These are phyloP conservation scores for Eimeria maxima DNA, from an alignment of 169 alveolate genomes.

Conservation along the genomic window DNA sequence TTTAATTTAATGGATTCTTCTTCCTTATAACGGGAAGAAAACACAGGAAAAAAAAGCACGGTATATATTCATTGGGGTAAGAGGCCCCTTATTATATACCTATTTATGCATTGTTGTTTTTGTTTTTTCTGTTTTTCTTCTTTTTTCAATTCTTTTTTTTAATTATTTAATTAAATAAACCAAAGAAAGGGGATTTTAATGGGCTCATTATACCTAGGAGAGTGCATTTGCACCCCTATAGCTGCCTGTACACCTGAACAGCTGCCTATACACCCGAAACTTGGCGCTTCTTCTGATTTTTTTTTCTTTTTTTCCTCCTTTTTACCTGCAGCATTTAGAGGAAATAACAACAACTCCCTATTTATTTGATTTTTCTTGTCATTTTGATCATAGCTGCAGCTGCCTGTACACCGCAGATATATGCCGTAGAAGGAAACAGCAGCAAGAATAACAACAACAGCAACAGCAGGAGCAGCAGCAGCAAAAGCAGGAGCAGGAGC, in stretches of 20 bases:
- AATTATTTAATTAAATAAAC: too few relatives aligned
- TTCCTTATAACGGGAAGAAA: background rate
- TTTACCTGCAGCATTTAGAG: background rate
- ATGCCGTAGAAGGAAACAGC: background rate
- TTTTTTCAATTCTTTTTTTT: background rate
- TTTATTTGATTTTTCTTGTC: background rate
- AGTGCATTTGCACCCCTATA: background rate
- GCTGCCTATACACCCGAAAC: background rate
- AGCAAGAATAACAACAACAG: background rate
- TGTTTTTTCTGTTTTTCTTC: conserved; percentile 1
- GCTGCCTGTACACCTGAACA: background rate
- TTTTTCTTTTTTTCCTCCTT: background rate
- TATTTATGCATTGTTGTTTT: background rate
- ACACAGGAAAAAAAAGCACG: background rate
- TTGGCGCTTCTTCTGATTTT: background rate
- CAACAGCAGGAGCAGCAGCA: background rate
- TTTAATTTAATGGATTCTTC: background rate
- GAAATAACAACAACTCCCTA: background rate
- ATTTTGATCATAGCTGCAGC: background rate
- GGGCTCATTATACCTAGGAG: background rate
- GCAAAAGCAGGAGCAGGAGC: too few relatives aligned
- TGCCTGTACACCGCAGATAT: background rate
- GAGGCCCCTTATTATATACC: background rate
- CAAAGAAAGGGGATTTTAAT: background rate
- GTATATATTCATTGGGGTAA: background rate